Percentiles rank a stretch among this genome's conserved stretches.
Evolutionary conservation across 2,329 filamentous ascomycete genomes (phyloP).

Genomic region (Fusarium hainanense): DNA sequence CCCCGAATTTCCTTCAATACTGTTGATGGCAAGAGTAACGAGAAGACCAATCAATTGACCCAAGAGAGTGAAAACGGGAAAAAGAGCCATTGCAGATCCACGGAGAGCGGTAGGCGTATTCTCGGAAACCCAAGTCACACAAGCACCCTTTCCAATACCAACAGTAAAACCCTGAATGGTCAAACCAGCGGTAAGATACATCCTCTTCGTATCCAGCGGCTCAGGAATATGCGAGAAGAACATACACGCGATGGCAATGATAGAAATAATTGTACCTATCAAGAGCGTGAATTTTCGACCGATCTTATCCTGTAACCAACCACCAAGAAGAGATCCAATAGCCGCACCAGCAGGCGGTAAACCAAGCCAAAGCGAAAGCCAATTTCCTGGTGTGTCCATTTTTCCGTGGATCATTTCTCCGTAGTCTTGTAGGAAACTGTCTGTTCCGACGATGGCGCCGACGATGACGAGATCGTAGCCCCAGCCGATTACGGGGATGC

Average conservation of each 20-base stretch:
- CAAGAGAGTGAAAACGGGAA: slow-evolving; percentile 44
- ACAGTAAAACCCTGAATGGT: slow-evolving; percentile 45
- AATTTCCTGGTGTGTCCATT: slow-evolving; percentile 42
- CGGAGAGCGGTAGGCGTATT: slow-evolving; percentile 45
- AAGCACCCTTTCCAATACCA: slow-evolving; percentile 42
- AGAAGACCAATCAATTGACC: slow-evolving; percentile 45
- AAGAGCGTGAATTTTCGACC: slow-evolving; percentile 44
- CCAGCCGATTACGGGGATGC: slow-evolving; percentile 47
- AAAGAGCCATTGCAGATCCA: slow-evolving; percentile 45
- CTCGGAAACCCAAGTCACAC: slow-evolving; percentile 54
- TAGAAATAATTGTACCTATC: slow-evolving; percentile 43
- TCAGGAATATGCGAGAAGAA: slow-evolving; percentile 44
- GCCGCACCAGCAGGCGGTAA: slow-evolving; percentile 41
- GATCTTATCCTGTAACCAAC: slow-evolving; percentile 46
- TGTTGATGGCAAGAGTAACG: slow-evolving; percentile 41
- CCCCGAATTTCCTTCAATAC: slow-evolving; percentile 20
- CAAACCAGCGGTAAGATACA: slow-evolving; percentile 44
- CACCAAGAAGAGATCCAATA: slow-evolving; percentile 42
- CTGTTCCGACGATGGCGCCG: slow-evolving; percentile 44
- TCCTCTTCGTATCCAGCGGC: slow-evolving; percentile 24
- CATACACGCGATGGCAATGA: slow-evolving; percentile 39
- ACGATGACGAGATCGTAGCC: slow-evolving; percentile 47
- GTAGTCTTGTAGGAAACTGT: slow-evolving; percentile 47
- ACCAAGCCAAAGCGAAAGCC: slow-evolving; percentile 47
- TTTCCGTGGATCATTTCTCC: slow-evolving; percentile 41